phyloP scores from a whole-genome alignment of 2,329 filamentous ascomycete species.

The Cladobotryum mycophilum region DNA sequence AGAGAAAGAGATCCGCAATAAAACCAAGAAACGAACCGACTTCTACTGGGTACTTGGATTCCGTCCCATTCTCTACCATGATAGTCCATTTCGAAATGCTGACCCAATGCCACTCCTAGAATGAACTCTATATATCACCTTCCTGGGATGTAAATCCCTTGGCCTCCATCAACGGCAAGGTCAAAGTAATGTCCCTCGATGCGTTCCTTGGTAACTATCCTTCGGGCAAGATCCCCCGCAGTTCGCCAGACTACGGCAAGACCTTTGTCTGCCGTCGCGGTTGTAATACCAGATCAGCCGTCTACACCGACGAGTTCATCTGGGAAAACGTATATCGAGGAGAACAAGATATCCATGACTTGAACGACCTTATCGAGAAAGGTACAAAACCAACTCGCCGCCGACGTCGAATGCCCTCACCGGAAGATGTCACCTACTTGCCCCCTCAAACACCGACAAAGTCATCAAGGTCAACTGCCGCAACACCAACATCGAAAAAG shows the following conservation, averaged over 20 bases:
- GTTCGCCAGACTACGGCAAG: conserved; percentile 70
- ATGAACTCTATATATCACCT: conserved; percentile 87
- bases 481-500: conserved; percentile 26
- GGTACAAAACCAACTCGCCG: conserved; percentile 62
- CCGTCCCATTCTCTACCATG: background rate
- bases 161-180: conserved; percentile 84
- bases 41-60: conserved; percentile 54
- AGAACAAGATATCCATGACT: conserved; percentile 53
- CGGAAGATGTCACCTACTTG: conserved; percentile 25
- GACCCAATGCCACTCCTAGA: conserved; percentile 38
- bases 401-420: conserved; percentile 24
- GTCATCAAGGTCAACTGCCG: conserved; percentile 21
- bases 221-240: conserved; percentile 65
- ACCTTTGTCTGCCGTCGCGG: conserved; percentile 85
- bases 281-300: conserved; percentile 81
- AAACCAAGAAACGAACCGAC: conserved; percentile 74
- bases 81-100: background rate
- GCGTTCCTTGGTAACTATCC: conserved; percentile 66
- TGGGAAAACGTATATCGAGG: conserved; percentile 82
- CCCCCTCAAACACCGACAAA: conserved; percentile 35
- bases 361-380: conserved; percentile 62
- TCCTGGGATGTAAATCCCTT: conserved; percentile 84
- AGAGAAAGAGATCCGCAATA: conserved; percentile 80
- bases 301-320: conserved; percentile 83
- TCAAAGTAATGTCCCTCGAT: conserved; percentile 67